These are phyloP conservation scores for Shiraia bambusicola DNA, from an alignment of 2,329 filamentous ascomycete genomes.

Conservation along the genomic window DNA sequence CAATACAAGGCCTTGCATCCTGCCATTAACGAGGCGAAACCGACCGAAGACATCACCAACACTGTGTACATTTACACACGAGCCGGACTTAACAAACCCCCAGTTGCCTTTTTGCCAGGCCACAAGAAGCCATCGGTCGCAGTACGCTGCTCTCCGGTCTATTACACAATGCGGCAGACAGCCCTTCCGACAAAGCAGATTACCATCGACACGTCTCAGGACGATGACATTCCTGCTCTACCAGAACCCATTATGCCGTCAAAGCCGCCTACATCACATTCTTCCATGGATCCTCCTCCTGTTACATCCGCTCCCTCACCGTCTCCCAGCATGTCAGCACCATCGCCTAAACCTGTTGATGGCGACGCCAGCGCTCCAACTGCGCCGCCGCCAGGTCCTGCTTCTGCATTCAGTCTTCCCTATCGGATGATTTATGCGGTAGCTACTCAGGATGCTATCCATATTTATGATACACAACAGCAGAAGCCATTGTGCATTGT, in stretches of 20 bases:
- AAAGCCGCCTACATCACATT: conserved; percentile 59
- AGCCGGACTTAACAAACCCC: conserved; percentile 94
- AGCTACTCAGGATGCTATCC: conserved; percentile 90
- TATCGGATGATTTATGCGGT: conserved; percentile 97
- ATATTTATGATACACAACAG: conserved; percentile 96
- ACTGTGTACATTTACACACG: conserved; percentile 98
- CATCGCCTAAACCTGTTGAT: conserved; percentile 56
- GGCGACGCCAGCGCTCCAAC: conserved; percentile 57
- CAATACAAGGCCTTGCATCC: conserved; percentile 84
- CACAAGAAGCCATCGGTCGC: conserved; percentile 98
- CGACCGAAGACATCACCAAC: conserved; percentile 84
- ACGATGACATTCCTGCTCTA: conserved; percentile 78
- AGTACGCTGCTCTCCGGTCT: conserved; percentile 87
- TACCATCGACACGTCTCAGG: conserved; percentile 87
- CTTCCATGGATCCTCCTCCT: conserved; percentile 82
- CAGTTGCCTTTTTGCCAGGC: conserved; percentile 89
- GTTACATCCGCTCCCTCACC: conserved; percentile 58
- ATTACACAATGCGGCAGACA: conserved; percentile 74
- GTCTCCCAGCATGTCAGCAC: conserved; percentile 52
- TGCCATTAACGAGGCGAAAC: conserved; percentile 68
- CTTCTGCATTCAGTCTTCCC: conserved; percentile 75
- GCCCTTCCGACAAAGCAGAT: conserved; percentile 77
- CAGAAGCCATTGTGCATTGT: conserved; percentile 90
- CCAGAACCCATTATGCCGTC: conserved; percentile 72
- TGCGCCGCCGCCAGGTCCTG: conserved; percentile 48